Evolutionary conservation across 345 rosid species (phyloP).

Genomic region (Syzygium aqueum): DNA sequence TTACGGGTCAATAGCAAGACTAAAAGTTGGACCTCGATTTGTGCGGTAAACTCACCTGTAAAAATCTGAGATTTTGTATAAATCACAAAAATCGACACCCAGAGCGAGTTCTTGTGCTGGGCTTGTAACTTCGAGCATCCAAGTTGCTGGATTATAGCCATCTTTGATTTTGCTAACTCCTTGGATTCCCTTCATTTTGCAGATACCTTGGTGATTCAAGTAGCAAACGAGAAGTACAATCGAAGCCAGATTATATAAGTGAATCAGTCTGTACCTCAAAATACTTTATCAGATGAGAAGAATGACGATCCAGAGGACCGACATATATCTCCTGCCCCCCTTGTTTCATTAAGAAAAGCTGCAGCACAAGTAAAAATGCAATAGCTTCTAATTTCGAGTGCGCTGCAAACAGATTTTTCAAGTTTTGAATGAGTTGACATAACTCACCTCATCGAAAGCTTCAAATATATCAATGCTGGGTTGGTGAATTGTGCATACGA

Average conservation of each 20-base stretch:
- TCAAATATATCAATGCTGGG: no score
- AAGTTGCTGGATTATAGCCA: conserved; percentile 48
- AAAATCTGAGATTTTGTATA: conserved; percentile 27
- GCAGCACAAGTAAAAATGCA: no score
- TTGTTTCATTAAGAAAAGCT: no score
- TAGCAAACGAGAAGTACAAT: background rate
- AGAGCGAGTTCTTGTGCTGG: conserved; percentile 22
- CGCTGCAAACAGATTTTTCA: no score
- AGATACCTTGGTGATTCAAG: background rate
- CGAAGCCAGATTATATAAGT: background rate
- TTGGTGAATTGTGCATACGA: no score
- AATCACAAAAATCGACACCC: conserved; percentile 22
- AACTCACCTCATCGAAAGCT: no score
- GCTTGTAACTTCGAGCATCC: conserved; percentile 44
- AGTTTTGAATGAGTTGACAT: no score
- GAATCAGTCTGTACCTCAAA: no score
- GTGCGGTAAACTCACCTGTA: conserved; percentile 16
- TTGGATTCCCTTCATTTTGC: conserved; percentile 14
- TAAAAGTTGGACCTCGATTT: background rate
- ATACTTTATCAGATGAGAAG: no score
- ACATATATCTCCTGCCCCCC: no score
- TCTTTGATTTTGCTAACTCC: conserved; percentile 29
- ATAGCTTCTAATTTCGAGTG: no score
- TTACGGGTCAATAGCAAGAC: background rate
- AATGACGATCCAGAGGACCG: no score